Conservation (phyloP, 2,329 filamentous ascomycete species). For the Harringtonia lauricola region DNA sequence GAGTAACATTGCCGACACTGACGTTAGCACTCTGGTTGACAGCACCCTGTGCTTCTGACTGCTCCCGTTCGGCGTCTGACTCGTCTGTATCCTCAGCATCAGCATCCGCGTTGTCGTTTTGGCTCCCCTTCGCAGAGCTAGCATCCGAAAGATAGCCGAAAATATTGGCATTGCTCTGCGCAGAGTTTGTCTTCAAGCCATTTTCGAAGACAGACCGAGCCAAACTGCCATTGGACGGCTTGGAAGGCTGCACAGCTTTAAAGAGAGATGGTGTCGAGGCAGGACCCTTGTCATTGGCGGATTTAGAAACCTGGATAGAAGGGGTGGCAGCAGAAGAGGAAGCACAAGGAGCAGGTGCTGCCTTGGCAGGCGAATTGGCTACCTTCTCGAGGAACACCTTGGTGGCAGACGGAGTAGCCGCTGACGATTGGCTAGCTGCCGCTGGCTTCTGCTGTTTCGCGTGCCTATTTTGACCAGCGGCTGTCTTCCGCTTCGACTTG, state of each 20-base stretch:
- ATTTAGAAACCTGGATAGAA: conserved; percentile 12
- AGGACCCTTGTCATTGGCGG: conserved; percentile 14
- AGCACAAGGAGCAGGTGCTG: too few species aligned
- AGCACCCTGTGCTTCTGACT: conserved; percentile 26
- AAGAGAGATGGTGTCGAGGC: conserved; percentile 11
- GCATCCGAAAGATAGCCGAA: conserved; percentile 49
- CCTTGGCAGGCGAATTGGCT: conserved; percentile 35
- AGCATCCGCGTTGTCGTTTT: conserved; percentile 30
- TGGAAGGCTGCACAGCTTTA: conserved; percentile 21
- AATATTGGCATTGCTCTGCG: conserved; percentile 37
- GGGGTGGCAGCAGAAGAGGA: conserved; percentile 11
- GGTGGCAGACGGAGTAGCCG: conserved; percentile 21
- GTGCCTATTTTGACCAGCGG: conserved; percentile 35
- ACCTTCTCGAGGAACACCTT: conserved; percentile 47
- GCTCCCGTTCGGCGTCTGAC: conserved; percentile 33
- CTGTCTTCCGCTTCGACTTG: conserved; percentile 44
- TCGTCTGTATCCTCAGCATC: conserved; percentile 25
- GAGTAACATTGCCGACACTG: conserved; percentile 29
- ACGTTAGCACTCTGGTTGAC: conserved; percentile 13
- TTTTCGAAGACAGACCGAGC: conserved; percentile 31
- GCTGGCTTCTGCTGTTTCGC: conserved; percentile 37
- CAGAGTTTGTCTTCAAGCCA: conserved; percentile 12
- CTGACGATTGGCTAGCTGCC: background rate
- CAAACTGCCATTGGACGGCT: conserved; percentile 20
- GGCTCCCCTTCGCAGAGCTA: conserved; percentile 43